A percentile compares a stretch with the other conserved stretches of the same genome.
These are phyloP conservation scores for Cardamine resedifolia DNA, from an alignment of 345 rosid species.

Conservation along the genomic window DNA sequence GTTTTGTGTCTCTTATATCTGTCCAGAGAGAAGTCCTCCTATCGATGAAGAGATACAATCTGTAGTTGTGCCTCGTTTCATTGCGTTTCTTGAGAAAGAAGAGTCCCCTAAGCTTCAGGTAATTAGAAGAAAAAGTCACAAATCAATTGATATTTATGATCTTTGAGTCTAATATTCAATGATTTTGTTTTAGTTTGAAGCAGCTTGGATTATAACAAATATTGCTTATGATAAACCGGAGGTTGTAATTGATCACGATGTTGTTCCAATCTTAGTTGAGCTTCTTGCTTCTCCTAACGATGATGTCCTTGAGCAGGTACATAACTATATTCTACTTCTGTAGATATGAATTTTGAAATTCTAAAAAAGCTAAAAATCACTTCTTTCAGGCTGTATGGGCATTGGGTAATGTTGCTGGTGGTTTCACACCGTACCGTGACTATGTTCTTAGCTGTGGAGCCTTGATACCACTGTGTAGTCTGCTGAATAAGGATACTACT, in stretches of 20 bases:
- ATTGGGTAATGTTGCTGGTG: slow-evolving; percentile 65
- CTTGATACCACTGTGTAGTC: slow-evolving; percentile 48
- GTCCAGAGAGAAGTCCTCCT: neutral
- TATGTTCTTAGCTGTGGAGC: slow-evolving; percentile 53
- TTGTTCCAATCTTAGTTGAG: slow-evolving; percentile 56
- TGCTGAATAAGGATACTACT: slow-evolving; percentile 48
- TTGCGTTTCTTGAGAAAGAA: neutral
- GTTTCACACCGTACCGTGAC: slow-evolving; percentile 48
- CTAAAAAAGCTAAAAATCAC: neutral
- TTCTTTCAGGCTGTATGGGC: slow-evolving; percentile 61
- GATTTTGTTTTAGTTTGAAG: slow-evolving; percentile 50
- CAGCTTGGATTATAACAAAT: slow-evolving; percentile 68
- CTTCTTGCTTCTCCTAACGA: slow-evolving; percentile 58
- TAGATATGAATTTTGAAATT: neutral
- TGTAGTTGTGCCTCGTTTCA: neutral
- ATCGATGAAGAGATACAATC: neutral
- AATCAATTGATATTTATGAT: neutral
- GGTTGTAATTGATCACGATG: slow-evolving; percentile 55
- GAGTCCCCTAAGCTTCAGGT: neutral
- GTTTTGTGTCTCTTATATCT: neutral
- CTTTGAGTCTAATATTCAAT: neutral
- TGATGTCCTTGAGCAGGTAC: slow-evolving; percentile 72
- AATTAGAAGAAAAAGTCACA: neutral
- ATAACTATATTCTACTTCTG: neutral
- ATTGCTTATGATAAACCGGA: slow-evolving; percentile 56